Evolutionary conservation across 2,329 filamentous ascomycete species (phyloP).

Genomic region (Colletotrichum agaves): DNA sequence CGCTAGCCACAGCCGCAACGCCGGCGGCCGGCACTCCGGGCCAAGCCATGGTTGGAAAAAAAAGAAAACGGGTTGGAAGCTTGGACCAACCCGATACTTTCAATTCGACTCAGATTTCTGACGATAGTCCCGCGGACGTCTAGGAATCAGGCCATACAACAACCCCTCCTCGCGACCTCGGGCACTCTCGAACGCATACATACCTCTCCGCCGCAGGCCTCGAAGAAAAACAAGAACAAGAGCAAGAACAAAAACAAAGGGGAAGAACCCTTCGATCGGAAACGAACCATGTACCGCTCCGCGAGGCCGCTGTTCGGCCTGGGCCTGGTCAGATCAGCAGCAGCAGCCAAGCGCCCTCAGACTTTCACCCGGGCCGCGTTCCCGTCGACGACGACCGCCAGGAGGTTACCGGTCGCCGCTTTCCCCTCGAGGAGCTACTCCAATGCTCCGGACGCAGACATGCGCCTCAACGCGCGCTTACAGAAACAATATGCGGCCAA

Average conservation of each 20-base stretch:
- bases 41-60: not conserved
- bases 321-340: slow-evolving; percentile 12
- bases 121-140: not conserved
- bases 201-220: too few species aligned
- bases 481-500: slow-evolving; percentile 1
- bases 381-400: not conserved
- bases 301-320: slow-evolving; percentile 33
- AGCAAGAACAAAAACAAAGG: too few species aligned
- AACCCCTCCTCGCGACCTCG: too few species aligned
- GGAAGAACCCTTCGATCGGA: not conserved
- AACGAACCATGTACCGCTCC: slow-evolving; percentile 23
- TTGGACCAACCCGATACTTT: slow-evolving; percentile 25
- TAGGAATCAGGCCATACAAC: not conserved
- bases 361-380: not conserved
- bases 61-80: slow-evolving; percentile 18
- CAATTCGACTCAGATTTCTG: slow-evolving; percentile 25
- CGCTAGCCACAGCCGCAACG: not conserved
- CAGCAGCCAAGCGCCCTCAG: slow-evolving; percentile 10
- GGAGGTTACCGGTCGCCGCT: slow-evolving; percentile 22
- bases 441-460: slow-evolving; percentile 12
- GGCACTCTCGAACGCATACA: not conserved
- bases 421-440: slow-evolving; percentile 17
- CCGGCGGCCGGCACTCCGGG: not conserved
- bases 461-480: slow-evolving; percentile 4
- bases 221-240: too few species aligned